phyloP scores from a whole-genome alignment of 2,329 filamentous ascomycete genomes.

The Monosporascus sp. region DNA sequence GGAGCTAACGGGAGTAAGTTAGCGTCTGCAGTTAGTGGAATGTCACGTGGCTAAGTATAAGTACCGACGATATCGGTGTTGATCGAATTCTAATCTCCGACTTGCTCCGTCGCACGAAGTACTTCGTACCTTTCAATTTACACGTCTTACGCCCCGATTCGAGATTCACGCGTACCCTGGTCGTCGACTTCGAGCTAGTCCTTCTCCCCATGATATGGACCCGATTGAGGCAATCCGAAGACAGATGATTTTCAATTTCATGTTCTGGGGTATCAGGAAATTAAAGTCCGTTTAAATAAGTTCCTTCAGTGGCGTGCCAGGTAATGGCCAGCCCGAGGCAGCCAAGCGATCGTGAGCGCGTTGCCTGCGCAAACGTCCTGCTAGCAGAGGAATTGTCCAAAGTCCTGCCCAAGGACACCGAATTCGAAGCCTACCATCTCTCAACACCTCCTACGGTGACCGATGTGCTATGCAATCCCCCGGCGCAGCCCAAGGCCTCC shows the following conservation, averaged over 20 bases:
- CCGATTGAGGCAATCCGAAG: constrained; percentile 3
- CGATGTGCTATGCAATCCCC: constrained; percentile 71
- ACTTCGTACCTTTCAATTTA: constrained; percentile 5
- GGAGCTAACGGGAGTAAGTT: neutral
- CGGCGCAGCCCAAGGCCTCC: constrained; percentile 46
- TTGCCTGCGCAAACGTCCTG: constrained; percentile 19
- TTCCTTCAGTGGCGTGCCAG: no score
- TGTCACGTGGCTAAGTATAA: neutral
- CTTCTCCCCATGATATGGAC: neutral
- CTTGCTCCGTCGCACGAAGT: neutral
- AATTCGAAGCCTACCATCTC: constrained; percentile 75
- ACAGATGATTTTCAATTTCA: no score
- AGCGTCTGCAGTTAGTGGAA: neutral
- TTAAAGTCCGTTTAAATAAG: no score
- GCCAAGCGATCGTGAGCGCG: constrained; percentile 7
- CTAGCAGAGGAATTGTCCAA: constrained; percentile 37
- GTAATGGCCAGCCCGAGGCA: constrained; percentile 12
- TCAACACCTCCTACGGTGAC: constrained; percentile 75
- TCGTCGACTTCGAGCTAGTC: no score
- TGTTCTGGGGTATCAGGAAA: no score
- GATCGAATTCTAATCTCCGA: neutral
- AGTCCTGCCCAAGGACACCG: constrained; percentile 47
- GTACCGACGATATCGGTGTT: neutral
- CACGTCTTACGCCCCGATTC: neutral
- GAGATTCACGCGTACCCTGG: neutral